These are phyloP conservation scores for Lachnellula willkommii DNA, from an alignment of 2,329 filamentous ascomycete species.

Conservation along the genomic window DNA sequence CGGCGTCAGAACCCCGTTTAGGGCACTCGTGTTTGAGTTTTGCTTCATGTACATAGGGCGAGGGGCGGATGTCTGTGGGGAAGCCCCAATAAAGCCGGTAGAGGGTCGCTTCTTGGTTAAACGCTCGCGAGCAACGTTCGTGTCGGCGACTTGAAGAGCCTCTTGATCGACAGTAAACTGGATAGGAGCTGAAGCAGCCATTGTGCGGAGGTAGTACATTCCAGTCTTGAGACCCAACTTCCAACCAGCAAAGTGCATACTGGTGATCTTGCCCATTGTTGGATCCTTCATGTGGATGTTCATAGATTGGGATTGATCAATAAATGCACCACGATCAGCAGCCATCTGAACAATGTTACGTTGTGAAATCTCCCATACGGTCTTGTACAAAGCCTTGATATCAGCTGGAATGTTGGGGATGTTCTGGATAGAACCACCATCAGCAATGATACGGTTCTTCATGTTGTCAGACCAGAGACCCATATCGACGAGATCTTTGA, in stretches of 20 bases:
- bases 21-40: slow-evolving; percentile 35
- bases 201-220: slow-evolving; percentile 99
- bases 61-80: slow-evolving; percentile 58
- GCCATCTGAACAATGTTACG: slow-evolving; percentile 95
- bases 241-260: slow-evolving; percentile 99
- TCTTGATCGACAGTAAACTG: slow-evolving; percentile 99
- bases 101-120: slow-evolving; percentile 64
- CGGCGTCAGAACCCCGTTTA: slow-evolving; percentile 64
- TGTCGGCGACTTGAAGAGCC: slow-evolving; percentile 81
- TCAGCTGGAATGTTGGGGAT: slow-evolving; percentile 95
- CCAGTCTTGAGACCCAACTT: slow-evolving; percentile 98
- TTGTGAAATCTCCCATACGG: slow-evolving; percentile 98
- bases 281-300: slow-evolving; percentile 99
- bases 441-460: slow-evolving; percentile 99
- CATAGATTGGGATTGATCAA: slow-evolving; percentile 97
- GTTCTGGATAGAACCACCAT: slow-evolving; percentile 92
- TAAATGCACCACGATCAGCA: slow-evolving; percentile 95
- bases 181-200: slow-evolving; percentile 93
- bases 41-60: slow-evolving; percentile 61
- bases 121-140: slow-evolving; percentile 62
- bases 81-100: slow-evolving; percentile 27
- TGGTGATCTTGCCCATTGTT: slow-evolving; percentile 99
- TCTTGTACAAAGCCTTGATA: slow-evolving; percentile 98
- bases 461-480: slow-evolving; percentile 98
- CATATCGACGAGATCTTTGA: slow-evolving; percentile 97